Percentiles rank a stretch among this genome's conserved stretches.
Evolutionary conservation across 164 flowering plant genomes (phyloP).

Genomic region (Euptelea pleiosperma): DNA sequence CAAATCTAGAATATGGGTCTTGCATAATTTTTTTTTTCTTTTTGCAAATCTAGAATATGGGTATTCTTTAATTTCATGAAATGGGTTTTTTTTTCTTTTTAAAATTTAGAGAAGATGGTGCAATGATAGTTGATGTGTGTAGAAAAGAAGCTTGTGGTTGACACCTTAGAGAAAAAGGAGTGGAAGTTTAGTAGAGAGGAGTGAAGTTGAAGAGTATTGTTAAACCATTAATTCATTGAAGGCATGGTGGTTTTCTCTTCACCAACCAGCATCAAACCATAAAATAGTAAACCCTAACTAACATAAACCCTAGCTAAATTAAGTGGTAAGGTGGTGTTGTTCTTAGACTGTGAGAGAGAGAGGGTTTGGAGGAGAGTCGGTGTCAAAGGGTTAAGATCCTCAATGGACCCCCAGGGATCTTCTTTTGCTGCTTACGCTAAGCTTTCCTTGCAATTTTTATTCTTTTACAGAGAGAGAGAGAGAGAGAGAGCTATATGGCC

Average conservation of each 20-base stretch:
- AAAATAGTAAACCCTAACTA: neutral
- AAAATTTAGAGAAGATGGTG: neutral
- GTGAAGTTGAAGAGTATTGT: slow-evolving; percentile 19
- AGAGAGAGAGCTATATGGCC: neutral
- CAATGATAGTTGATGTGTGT: slow-evolving; percentile 16
- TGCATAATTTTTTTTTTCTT: neutral
- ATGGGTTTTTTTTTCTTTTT: slow-evolving; percentile 6
- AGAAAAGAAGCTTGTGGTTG: slow-evolving; percentile 14
- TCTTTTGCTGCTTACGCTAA: slow-evolving; percentile 28
- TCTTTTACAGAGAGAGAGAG: neutral
- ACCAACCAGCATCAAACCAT: slow-evolving; percentile 19
- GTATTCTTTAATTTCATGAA: neutral
- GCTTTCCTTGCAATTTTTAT: slow-evolving; percentile 15
- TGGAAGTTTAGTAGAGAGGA: neutral
- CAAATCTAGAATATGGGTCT: slow-evolving; percentile 8
- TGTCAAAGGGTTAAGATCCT: slow-evolving; percentile 15
- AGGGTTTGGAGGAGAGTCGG: slow-evolving; percentile 14
- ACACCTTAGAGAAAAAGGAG: slow-evolving; percentile 10
- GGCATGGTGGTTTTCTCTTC: slow-evolving; percentile 12
- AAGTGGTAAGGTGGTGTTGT: neutral
- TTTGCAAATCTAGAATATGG: neutral
- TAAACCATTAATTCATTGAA: slow-evolving; percentile 8
- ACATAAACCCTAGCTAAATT: neutral
- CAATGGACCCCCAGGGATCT: slow-evolving; percentile 19
- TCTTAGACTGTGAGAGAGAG: slow-evolving; percentile 10